Evolutionary conservation across 2,329 filamentous ascomycete genomes (phyloP).

Genomic region (Simplicillium sp.): DNA sequence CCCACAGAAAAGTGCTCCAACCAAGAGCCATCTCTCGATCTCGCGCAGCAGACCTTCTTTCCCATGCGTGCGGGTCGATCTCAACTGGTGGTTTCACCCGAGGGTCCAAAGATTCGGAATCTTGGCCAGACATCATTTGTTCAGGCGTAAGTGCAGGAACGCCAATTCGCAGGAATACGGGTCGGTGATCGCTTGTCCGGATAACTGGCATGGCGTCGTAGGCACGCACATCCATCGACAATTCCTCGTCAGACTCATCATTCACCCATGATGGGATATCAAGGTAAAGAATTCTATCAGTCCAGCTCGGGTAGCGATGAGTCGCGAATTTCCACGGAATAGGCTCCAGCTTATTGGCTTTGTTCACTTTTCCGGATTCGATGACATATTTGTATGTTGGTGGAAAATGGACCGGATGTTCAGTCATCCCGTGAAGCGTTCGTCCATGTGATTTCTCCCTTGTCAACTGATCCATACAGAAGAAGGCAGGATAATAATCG

Average conservation of each 20-base stretch:
- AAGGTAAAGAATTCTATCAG: constrained; percentile 78
- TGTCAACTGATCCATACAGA: constrained; percentile 70
- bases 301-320: constrained; percentile 88
- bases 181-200: constrained; percentile 77
- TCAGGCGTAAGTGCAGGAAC: constrained; percentile 49
- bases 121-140: constrained; percentile 12
- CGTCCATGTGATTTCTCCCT: constrained; percentile 59
- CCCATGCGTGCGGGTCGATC: constrained; percentile 46
- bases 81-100: constrained; percentile 37
- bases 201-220: constrained; percentile 74
- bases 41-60: constrained; percentile 35
- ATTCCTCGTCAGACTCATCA: constrained; percentile 13
- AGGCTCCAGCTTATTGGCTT: constrained; percentile 21
- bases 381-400: constrained; percentile 87
- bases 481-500: constrained; percentile 56
- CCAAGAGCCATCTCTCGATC: constrained; percentile 38
- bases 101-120: constrained; percentile 22
- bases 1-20: constrained; percentile 45
- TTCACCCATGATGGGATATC: constrained; percentile 46
- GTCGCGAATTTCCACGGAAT: constrained; percentile 63
- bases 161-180: constrained; percentile 63
- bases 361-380: constrained; percentile 15
- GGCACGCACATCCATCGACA: constrained; percentile 39
- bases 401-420: constrained; percentile 68
- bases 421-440: constrained; percentile 69